Evolutionary conservation across 1,284 basidiomycete species (phyloP), one percentile per base, ranked within the genome.

Genomic region (Anthracocystis walkeri): DNA sequence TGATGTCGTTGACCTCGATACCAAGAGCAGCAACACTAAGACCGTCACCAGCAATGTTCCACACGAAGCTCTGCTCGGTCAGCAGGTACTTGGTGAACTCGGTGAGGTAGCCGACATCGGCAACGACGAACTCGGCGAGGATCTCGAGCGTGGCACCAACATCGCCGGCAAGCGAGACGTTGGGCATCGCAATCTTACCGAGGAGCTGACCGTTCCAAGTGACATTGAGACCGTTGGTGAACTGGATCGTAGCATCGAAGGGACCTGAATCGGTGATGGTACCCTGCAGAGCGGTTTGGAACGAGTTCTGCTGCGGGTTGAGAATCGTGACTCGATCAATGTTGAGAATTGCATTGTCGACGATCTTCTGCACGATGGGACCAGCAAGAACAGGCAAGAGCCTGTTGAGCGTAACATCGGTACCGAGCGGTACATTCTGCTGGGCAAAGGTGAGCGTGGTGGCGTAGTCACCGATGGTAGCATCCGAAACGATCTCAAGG

Each of bases 291-390:
- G 87, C 87, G 2, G 90, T 89, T 20, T 89, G 87, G 80, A 93
- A 93, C 20, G 89, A 88, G 16, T 87, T 87, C 79, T 90, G 87
- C 75, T 89, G 85, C 4, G 80, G 79, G 53, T 79, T 57, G 33
- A 78, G 41, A 23, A 80, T 81, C 4, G 76, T 78, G 50, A 82
- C 75, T 25, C 68, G 69, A 51, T 78, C 75, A 46, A 85, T 62
- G 66, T 71, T 64, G 56, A 93, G 85, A 20, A 87, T 84, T 10
- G 91, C 87, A 25, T 87, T 89, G 27, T 88, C 87, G 44, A 93
- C 90, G 68, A 93, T 89, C 75, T 89, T 90, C 84, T 93, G 91
- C n/a, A 93, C 92, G 65, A 93, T 92, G 3, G 92, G 92, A 64
- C 89, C 87, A 1, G 92, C 92, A 55, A 93, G 88, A 49, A 91